A percentile compares a stretch with the other conserved stretches of the same genome.
These are phyloP conservation scores for Flaveria sonorensis DNA, from an alignment of 129 eudicot species.

Conservation along the genomic window DNA sequence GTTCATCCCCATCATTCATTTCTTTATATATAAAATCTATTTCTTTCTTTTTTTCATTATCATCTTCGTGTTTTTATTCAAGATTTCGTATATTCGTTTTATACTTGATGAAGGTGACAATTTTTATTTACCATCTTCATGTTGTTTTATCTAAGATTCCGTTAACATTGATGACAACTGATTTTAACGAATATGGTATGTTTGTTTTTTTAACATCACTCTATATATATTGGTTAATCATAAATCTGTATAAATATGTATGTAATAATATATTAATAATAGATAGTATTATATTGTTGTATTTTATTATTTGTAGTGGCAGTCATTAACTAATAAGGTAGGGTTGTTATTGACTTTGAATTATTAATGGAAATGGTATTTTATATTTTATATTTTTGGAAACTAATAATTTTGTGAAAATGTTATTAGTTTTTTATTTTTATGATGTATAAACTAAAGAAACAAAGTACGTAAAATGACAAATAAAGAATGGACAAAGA, in stretches of 20 bases:
- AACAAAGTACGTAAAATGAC: constrained; percentile 28
- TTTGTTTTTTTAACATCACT: too few relatives aligned
- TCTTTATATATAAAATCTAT: background rate
- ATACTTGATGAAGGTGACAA: too few relatives aligned
- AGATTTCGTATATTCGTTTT: background rate
- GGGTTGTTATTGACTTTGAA: constrained; percentile 12
- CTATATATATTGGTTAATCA: too few relatives aligned
- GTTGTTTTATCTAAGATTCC: too few relatives aligned
- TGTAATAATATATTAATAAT: too few relatives aligned
- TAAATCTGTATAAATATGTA: too few relatives aligned
- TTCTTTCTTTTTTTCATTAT: background rate
- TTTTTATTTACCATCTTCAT: too few relatives aligned
- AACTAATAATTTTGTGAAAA: background rate
- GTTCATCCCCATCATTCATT: constrained; percentile 13
- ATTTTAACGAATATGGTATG: too few relatives aligned
- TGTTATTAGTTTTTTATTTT: background rate
- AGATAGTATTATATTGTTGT: background rate
- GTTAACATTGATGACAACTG: too few relatives aligned
- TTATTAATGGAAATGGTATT: background rate
- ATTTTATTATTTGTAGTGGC: background rate
- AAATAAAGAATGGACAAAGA: constrained; percentile 26
- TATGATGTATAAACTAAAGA: background rate
- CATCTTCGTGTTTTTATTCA: constrained; percentile 3
- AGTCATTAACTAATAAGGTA: background rate
- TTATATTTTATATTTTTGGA: background rate